These are phyloP conservation scores for Suhomyces panamericanus DNA, from an alignment of 1,139 yeast species.

Conservation along the genomic window DNA sequence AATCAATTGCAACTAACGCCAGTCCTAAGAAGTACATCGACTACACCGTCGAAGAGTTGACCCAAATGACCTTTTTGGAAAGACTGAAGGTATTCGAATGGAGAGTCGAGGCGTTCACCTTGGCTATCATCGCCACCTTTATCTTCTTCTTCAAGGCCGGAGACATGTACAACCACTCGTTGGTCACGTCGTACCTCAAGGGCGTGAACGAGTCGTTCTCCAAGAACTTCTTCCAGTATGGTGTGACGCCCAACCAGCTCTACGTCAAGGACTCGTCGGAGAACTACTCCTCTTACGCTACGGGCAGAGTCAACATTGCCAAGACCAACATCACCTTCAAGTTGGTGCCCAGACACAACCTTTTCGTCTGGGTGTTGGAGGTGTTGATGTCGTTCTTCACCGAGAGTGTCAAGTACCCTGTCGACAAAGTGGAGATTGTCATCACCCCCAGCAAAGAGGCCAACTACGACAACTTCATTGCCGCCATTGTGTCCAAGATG, in stretches of 20 bases:
- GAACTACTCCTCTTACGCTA: constrained; percentile 74
- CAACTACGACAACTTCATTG: constrained; percentile 65
- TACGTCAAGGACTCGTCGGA: constrained; percentile 70
- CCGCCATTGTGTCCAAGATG: constrained; percentile 82
- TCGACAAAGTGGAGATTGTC: constrained; percentile 61
- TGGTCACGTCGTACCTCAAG: constrained; percentile 52
- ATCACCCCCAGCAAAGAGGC: constrained; percentile 60
- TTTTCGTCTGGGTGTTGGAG: constrained; percentile 64
- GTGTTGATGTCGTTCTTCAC: constrained; percentile 55
- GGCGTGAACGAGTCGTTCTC: constrained; percentile 50
- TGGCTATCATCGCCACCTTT: constrained; percentile 50
- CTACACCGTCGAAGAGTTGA: constrained; percentile 53
- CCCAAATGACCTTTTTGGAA: constrained; percentile 48
- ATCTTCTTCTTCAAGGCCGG: constrained; percentile 57
- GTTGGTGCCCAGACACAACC: constrained; percentile 79
- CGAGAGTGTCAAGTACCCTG: constrained; percentile 49
- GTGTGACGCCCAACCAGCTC: constrained; percentile 53
- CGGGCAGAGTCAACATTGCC: constrained; percentile 81
- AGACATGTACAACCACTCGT: constrained; percentile 52
- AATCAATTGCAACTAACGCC: constrained; percentile 1
- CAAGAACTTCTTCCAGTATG: constrained; percentile 78
- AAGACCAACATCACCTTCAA: constrained; percentile 60
- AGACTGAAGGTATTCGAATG: constrained; percentile 64
- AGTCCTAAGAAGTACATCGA: constrained; percentile 30
- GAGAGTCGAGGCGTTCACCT: constrained; percentile 65